Percentiles rank a stretch among this genome's conserved stretches.
Evolutionary conservation across 1,284 basidiomycete genomes (phyloP).

Genomic region (Golubevia sp.): DNA sequence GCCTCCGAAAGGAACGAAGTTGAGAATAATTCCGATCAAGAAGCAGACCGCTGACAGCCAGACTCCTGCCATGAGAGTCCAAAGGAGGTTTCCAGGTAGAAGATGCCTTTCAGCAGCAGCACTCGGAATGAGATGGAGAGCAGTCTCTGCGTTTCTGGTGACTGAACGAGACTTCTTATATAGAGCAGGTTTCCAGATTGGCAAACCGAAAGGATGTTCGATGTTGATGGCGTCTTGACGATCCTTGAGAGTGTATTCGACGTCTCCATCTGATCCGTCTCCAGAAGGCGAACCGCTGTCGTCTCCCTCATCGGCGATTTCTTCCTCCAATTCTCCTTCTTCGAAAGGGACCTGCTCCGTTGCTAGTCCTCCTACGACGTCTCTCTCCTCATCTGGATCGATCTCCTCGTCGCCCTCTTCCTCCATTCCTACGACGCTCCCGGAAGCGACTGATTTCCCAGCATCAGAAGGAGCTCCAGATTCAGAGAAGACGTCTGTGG

Average conservation of each 20-base stretch:
- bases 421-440: neutral
- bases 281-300: slow-evolving; percentile 1
- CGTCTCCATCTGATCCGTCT: slow-evolving; percentile 70
- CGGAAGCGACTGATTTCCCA: slow-evolving; percentile 14
- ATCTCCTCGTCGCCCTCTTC: slow-evolving; percentile 10
- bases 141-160: slow-evolving; percentile 92
- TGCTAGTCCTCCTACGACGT: slow-evolving; percentile 32
- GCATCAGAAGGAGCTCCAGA: slow-evolving; percentile 12
- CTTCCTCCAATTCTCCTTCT: neutral
- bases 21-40: slow-evolving; percentile 72
- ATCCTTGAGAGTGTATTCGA: slow-evolving; percentile 87
- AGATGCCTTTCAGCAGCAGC: slow-evolving; percentile 88
- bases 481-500: slow-evolving; percentile 27
- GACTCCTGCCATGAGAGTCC: slow-evolving; percentile 77
- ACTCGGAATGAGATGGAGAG: slow-evolving; percentile 87
- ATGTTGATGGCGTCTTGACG: slow-evolving; percentile 96
- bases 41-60: slow-evolving; percentile 82
- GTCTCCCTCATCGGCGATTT: neutral
- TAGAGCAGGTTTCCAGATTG: slow-evolving; percentile 98
- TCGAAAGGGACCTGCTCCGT: neutral
- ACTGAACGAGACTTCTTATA: slow-evolving; percentile 98
- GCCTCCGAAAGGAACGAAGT: slow-evolving; percentile 76
- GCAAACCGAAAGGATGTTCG: slow-evolving; percentile 97
- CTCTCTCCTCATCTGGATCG: slow-evolving; percentile 37
- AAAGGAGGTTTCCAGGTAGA: slow-evolving; percentile 88